Evolutionary conservation across 306 rosid species (phyloP).

Genomic region (barrel medic (Medicago truncatula)): MtrunA17r5.0-ANR NC_053045.1:8005501-8006000

Average conservation of each 20-base stretch:
- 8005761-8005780: not conserved
- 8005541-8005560: not conserved
- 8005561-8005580: not conserved
- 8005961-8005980: not conserved
- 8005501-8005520: not conserved
- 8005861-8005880: conserved; percentile 21
- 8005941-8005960: not conserved
- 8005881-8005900: conserved; percentile 39
- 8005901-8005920: conserved; percentile 29
- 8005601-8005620: not conserved
- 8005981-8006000: too few species aligned
- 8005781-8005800: conserved; percentile 30
- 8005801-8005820: not conserved
- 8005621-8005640: not conserved
- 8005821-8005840: not conserved
- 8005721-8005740: not conserved
- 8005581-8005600: not conserved
- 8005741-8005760: not conserved
- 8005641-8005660: not conserved
- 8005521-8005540: conserved; percentile 31
- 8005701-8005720: not conserved
- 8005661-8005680: not conserved
- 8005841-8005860: not conserved
- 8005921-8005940: not conserved
- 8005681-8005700: not conserved